Evolutionary conservation across 2,329 filamentous ascomycete species (phyloP), one percentile per base, ranked within the genome.

Genomic region (Claviceps sp.): DNA sequence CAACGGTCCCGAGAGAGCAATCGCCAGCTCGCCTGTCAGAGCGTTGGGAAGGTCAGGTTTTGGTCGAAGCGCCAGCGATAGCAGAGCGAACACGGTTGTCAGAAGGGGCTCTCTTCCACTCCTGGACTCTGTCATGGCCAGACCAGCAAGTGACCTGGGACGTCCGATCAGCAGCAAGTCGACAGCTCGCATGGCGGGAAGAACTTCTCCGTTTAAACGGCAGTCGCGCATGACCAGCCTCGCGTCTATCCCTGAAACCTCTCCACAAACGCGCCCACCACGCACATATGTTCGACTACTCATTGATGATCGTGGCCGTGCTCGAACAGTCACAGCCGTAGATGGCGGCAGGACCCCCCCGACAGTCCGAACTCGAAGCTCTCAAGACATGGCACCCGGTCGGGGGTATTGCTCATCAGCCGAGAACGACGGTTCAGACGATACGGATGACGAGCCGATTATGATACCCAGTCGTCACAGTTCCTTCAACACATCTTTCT

Each of bases 371-470:
- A 61, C 60, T 54, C 61, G 59, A 51, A 61, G 22, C 22, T 62
- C 62, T 24, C 62, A 62, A 46, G 61, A 65, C 26, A 54, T 62
- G 52, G 56, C 62, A 20, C 57, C 55, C 30, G 63, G 59, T 46
- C 58, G 65, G 48, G 67, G 66, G 41, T 74, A 70, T 67, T 70
- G 71, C 14, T 74, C 72, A 5, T 74, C 74, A 30, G 14, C 18
- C 0, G 72, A 76, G 24, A 40, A 20, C 34, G 74, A 75, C 47
- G 74, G 74, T 2, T 81, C 78, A 1, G 82, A 79, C 0, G 82
- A 79, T 0, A 74, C 74, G 4, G 81, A 84, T 55, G 80, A 84
- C 51, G 81, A 84, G 52, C 78, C 78, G 13, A 83, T 84, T 54
- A 73, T 83, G 48, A 79, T 84, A 41, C 79, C 80, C 34, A 82